Evolutionary conservation across 176 grass and related monocot species (phyloP).

Genomic region (Ensete glaucum): DNA sequence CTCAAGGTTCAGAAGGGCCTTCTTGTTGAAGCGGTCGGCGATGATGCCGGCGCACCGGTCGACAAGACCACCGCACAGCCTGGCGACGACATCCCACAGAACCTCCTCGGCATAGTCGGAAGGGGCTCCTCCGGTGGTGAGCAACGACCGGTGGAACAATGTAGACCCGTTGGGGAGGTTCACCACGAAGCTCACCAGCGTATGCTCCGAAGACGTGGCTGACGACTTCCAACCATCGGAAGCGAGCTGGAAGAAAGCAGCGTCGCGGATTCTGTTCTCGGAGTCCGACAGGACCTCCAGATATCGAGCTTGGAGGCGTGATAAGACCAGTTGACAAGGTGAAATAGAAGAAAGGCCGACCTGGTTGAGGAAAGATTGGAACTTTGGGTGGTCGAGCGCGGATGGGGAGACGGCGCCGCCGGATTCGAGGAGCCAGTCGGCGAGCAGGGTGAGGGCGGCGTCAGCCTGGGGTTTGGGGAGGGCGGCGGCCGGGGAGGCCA

Average conservation of each 20-base stretch:
- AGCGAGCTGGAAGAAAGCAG: conserved; percentile 75
- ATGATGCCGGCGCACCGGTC: conserved; percentile 67
- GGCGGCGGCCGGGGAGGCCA: conserved; percentile 23
- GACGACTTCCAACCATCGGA: conserved; percentile 47
- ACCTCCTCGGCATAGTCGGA: conserved; percentile 47
- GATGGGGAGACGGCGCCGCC: conserved; percentile 43
- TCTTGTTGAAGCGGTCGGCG: conserved; percentile 63
- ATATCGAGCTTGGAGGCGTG: conserved; percentile 44
- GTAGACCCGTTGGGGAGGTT: conserved; percentile 8
- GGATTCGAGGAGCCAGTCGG: conserved; percentile 79
- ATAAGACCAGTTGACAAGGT: conserved; percentile 23
- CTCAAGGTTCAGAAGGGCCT: conserved; percentile 55
- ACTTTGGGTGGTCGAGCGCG: conserved; percentile 54
- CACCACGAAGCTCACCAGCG: conserved; percentile 31
- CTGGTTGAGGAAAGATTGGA: conserved; percentile 46
- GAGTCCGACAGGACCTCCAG: conserved; percentile 36
- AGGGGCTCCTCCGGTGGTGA: conserved; percentile 11
- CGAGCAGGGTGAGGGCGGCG: conserved; percentile 41
- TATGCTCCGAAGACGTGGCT: not conserved
- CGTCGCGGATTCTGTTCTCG: conserved; percentile 50
- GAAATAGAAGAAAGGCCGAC: conserved; percentile 44
- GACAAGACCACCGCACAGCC: conserved; percentile 25
- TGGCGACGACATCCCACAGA: conserved; percentile 29
- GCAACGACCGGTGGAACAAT: conserved; percentile 7
- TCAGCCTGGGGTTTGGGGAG: conserved; percentile 43